phyloP scores from a whole-genome alignment of 495 filamentous ascomycete species.

The Bryoglossum gracile region DNA sequence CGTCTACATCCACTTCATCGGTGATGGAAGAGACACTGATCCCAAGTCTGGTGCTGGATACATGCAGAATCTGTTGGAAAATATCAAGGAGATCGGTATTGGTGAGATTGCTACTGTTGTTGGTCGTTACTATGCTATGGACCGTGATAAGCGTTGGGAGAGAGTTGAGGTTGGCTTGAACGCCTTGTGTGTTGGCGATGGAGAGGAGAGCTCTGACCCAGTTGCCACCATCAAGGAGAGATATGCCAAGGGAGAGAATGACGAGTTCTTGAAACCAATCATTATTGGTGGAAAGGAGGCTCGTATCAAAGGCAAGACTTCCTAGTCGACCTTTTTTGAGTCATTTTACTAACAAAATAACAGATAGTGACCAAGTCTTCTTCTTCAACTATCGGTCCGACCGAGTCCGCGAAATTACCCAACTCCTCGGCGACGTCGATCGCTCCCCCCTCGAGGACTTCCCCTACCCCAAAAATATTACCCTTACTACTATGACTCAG shows the following conservation, averaged over 20 bases:
- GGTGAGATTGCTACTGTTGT: slow-evolving; percentile 91
- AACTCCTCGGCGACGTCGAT: slow-evolving; percentile 86
- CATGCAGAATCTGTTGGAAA: slow-evolving; percentile 74
- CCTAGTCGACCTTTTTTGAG: background rate
- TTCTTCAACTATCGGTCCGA: slow-evolving; percentile 99
- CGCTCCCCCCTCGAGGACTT: slow-evolving; percentile 85
- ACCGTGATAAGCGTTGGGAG: slow-evolving; percentile 99
- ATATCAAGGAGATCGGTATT: slow-evolving; percentile 72
- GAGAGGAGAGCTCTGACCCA: slow-evolving; percentile 75
- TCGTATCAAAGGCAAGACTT: slow-evolving; percentile 65
- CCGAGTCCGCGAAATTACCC: slow-evolving; percentile 92
- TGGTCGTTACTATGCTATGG: slow-evolving; percentile 97
- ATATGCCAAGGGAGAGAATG: slow-evolving; percentile 80
- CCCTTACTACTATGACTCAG: slow-evolving; percentile 95
- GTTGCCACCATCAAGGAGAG: slow-evolving; percentile 80
- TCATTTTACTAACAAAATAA: slow-evolving; percentile 10
- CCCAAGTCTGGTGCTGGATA: slow-evolving; percentile 84
- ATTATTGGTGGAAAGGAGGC: slow-evolving; percentile 80
- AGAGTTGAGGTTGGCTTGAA: slow-evolving; percentile 83
- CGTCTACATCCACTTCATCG: slow-evolving; percentile 98
- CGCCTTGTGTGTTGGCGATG: slow-evolving; percentile 77
- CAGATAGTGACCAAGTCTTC: slow-evolving; percentile 89
- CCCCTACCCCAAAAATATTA: slow-evolving; percentile 86
- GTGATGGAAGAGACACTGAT: slow-evolving; percentile 95
- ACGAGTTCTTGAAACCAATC: slow-evolving; percentile 98